Percentiles rank a stretch among this genome's conserved stretches.
These are phyloP conservation scores for Amborella trichopoda DNA, from an alignment of 164 flowering plant genomes.

Conservation along the genomic window DNA sequence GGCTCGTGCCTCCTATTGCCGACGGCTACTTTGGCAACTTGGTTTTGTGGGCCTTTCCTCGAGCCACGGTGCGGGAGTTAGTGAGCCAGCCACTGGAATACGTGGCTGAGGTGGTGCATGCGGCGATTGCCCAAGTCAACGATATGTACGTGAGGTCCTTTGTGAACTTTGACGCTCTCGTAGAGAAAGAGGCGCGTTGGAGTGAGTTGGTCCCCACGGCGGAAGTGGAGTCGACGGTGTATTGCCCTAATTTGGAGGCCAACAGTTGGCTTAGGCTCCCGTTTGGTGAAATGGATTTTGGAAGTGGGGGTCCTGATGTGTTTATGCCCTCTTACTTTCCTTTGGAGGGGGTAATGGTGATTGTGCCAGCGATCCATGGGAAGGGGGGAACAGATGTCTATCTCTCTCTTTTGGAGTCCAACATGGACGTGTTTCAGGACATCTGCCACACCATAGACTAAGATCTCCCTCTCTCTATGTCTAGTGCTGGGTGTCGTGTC, in stretches of 20 bases:
- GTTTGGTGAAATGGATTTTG: slow-evolving; percentile 25
- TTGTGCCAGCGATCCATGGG: slow-evolving; percentile 20
- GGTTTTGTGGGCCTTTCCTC: slow-evolving; percentile 28
- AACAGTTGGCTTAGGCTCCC: slow-evolving; percentile 27
- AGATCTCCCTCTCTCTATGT: too few species aligned
- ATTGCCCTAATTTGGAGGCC: slow-evolving; percentile 19
- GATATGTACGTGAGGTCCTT: slow-evolving; percentile 21
- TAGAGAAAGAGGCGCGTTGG: slow-evolving; percentile 14
- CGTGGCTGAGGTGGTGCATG: slow-evolving; percentile 20
- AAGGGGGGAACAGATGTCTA: slow-evolving; percentile 26
- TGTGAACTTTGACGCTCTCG: slow-evolving; percentile 14
- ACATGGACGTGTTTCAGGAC: slow-evolving; percentile 15
- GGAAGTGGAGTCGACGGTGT: slow-evolving; percentile 6
- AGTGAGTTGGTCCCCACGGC: slow-evolving; percentile 20
- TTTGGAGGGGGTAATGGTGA: slow-evolving; percentile 20
- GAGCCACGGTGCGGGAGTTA: slow-evolving; percentile 16
- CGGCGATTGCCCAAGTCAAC: slow-evolving; percentile 13
- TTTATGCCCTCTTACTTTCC: slow-evolving; percentile 22
- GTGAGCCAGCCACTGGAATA: slow-evolving; percentile 7
- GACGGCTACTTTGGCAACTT: slow-evolving; percentile 20
- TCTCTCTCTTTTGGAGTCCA: slow-evolving; percentile 10
- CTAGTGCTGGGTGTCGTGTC: too few species aligned
- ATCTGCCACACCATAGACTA: slow-evolving; percentile 15
- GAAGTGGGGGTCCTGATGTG: slow-evolving; percentile 16
- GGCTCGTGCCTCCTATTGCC: slow-evolving; percentile 13